Conservation (phyloP, 768 basidiomycete species). For the Naganishia kalamii region DNA sequence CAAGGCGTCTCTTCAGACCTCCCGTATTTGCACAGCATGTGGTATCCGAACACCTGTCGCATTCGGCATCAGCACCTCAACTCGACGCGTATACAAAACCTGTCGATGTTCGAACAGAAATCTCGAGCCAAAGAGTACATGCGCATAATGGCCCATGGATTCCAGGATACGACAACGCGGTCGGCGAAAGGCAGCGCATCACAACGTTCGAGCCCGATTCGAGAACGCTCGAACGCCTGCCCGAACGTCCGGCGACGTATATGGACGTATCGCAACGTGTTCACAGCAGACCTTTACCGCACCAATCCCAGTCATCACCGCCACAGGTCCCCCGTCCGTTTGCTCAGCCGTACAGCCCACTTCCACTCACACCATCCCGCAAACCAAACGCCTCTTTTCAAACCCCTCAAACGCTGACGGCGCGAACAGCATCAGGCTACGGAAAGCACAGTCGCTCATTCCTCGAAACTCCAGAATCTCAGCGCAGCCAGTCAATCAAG, state of each 20-base stretch:
- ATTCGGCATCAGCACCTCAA: not conserved
- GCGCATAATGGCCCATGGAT: no score
- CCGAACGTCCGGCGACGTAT: not conserved
- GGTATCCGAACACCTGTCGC: not conserved
- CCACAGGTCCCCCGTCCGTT: not conserved
- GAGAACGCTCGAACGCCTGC: not conserved
- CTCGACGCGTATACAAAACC: not conserved
- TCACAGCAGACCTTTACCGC: not conserved
- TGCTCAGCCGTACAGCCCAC: not conserved
- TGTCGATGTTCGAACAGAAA: not conserved
- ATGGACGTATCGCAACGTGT: no score
- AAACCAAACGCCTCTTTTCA: not conserved
- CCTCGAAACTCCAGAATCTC: not conserved
- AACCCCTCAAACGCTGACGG: not conserved
- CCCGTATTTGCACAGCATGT: conserved; percentile 3
- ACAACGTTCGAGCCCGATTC: conserved; percentile 8
- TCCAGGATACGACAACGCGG: not conserved
- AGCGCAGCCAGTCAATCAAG: not conserved
- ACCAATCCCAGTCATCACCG: not conserved
- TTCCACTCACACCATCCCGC: not conserved
- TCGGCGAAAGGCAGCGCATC: not conserved
- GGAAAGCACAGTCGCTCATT: not conserved
- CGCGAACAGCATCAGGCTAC: not conserved
- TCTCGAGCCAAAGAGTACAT: not conserved
- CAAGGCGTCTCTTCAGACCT: not conserved